Evolutionary conservation across 2,329 filamentous ascomycete genomes (phyloP).

Genomic region (Exutisphaerella laricina): DNA sequence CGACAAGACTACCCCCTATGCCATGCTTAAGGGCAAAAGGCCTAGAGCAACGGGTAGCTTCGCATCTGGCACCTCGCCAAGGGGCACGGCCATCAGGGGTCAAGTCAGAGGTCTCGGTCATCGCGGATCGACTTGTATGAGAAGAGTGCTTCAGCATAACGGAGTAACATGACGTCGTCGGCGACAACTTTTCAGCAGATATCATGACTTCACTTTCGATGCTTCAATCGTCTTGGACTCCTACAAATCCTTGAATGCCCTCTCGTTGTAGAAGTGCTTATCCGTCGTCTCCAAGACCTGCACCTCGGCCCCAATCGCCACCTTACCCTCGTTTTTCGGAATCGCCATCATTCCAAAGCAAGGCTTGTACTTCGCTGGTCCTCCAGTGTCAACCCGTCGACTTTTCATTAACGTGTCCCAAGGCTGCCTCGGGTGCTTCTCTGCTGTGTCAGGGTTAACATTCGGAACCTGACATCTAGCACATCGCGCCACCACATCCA

Average conservation of each 20-base stretch:
- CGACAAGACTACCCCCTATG: no score
- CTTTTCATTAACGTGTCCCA: slow-evolving; percentile 60
- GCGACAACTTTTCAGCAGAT: no score
- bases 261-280: slow-evolving; percentile 49
- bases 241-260: slow-evolving; percentile 32
- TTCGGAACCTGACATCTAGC: slow-evolving; percentile 59
- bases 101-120: no score
- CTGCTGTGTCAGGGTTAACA: slow-evolving; percentile 57
- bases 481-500: slow-evolving; percentile 57
- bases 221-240: no score
- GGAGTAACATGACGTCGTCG: no score
- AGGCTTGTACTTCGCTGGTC: slow-evolving; percentile 57
- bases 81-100: no score
- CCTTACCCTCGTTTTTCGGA: slow-evolving; percentile 49
- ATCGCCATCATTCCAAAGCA: slow-evolving; percentile 63
- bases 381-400: slow-evolving; percentile 54
- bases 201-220: no score
- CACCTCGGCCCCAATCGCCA: slow-evolving; percentile 55
- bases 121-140: no score
- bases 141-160: no score
- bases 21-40: no score
- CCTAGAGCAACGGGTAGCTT: no score
- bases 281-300: slow-evolving; percentile 54
- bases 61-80: no score
- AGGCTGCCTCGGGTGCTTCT: slow-evolving; percentile 54